Conservation (phyloP, 1,139 yeast species). For the Zygosaccharomyces pseudobailii region DNA sequence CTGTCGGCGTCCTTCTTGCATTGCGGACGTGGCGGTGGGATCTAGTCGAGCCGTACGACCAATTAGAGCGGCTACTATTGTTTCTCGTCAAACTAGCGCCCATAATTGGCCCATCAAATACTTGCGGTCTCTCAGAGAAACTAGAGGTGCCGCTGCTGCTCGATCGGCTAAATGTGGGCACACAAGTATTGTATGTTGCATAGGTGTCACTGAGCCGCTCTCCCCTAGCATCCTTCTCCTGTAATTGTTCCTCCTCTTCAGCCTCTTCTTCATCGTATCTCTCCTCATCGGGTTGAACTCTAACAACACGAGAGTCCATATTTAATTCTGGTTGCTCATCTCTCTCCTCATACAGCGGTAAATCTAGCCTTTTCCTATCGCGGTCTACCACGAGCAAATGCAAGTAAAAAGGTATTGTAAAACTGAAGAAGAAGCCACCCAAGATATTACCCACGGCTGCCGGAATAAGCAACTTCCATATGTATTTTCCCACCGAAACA, state of each 20-base stretch:
- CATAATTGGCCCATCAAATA: background rate
- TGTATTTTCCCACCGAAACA: constrained; percentile 54
- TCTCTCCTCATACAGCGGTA: constrained; percentile 63
- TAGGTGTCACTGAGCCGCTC: background rate
- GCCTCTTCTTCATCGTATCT: constrained; percentile 16
- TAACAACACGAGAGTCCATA: constrained; percentile 70
- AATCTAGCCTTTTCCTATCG: constrained; percentile 53
- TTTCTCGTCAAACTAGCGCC: constrained; percentile 1
- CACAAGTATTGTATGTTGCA: background rate
- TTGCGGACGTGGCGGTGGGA: background rate
- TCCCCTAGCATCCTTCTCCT: background rate
- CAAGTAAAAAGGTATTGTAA: constrained; percentile 61
- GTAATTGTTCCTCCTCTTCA: constrained; percentile 9
- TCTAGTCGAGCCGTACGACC: constrained; percentile 9
- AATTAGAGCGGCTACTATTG: constrained; percentile 5
- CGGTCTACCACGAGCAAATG: constrained; percentile 66
- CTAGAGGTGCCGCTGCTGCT: background rate
- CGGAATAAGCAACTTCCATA: constrained; percentile 68
- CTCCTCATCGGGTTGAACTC: constrained; percentile 33
- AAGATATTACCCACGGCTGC: constrained; percentile 65
- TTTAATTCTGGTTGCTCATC: constrained; percentile 78
- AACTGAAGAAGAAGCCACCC: constrained; percentile 63
- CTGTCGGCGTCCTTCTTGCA: constrained; percentile 53
- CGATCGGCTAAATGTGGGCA: background rate
- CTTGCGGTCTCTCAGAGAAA: background rate